phyloP scores from a whole-genome alignment of 345 rosid genomes.

The Garcia nutans region DNA sequence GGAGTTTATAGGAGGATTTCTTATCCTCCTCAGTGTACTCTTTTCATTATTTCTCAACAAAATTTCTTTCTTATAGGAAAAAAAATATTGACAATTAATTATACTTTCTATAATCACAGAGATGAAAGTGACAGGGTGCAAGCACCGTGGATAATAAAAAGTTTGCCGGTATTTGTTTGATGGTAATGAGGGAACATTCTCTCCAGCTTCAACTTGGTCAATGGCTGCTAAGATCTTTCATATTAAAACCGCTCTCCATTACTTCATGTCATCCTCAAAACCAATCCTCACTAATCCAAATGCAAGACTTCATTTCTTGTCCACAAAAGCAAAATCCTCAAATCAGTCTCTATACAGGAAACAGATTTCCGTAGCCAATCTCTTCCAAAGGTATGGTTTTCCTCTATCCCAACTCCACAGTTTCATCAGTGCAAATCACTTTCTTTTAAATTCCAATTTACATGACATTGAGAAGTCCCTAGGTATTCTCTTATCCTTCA shows the following conservation, averaged over 20 bases:
- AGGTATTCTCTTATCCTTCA: conserved; percentile 47
- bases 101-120: not conserved
- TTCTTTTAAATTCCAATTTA: conserved; percentile 43
- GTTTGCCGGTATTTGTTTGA: not conserved
- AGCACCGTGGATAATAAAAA: not conserved
- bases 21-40: too few relatives aligned
- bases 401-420: conserved; percentile 50
- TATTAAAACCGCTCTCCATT: not conserved
- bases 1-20: too few relatives aligned
- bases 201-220: not conserved
- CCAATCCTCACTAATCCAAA: not conserved
- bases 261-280: not conserved
- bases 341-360: conserved; percentile 41
- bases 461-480: conserved; percentile 54
- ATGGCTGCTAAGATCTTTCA: conserved; percentile 5
- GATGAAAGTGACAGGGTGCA: not conserved
- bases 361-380: conserved; percentile 52
- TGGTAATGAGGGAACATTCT: too few relatives aligned
- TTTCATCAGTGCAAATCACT: conserved; percentile 44
- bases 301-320: conserved; percentile 13
- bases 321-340: conserved; percentile 17
- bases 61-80: not conserved
- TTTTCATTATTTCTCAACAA: not conserved
- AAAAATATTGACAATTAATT: not conserved
- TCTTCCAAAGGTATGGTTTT: conserved; percentile 68